phyloP scores from a whole-genome alignment of 2,329 filamentous ascomycete genomes.

The Cadophora luteo-olivacea region DNA sequence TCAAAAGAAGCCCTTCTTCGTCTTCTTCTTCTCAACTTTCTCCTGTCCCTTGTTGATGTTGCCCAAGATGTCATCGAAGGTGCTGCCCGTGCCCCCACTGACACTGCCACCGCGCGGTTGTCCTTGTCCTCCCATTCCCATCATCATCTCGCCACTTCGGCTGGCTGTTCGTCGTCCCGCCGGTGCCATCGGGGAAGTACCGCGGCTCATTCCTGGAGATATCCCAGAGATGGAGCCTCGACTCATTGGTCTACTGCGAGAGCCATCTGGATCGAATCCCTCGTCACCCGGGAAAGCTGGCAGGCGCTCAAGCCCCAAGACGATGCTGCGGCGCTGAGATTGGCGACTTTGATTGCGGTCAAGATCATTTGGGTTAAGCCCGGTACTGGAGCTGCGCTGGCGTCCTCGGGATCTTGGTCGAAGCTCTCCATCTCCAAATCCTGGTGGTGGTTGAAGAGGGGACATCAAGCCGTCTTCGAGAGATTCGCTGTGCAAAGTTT shows the following conservation, averaged over 20 bases:
- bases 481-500: not conserved
- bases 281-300: slow-evolving; percentile 31
- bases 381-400: slow-evolving; percentile 21
- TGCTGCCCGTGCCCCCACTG: slow-evolving; percentile 36
- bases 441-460: slow-evolving; percentile 40
- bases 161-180: slow-evolving; percentile 12
- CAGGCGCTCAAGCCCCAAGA: slow-evolving; percentile 41
- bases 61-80: slow-evolving; percentile 57
- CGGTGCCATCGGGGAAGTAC: slow-evolving; percentile 2
- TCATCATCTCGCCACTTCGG: not conserved
- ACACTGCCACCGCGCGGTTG: slow-evolving; percentile 14
- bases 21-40: slow-evolving; percentile 18
- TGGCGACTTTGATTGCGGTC: slow-evolving; percentile 18
- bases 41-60: slow-evolving; percentile 27
- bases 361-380: not conserved
- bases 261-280: slow-evolving; percentile 1
- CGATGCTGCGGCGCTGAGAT: slow-evolving; percentile 40
- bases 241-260: slow-evolving; percentile 6
- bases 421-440: slow-evolving; percentile 35
- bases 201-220: slow-evolving; percentile 9
- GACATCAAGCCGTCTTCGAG: slow-evolving; percentile 24
- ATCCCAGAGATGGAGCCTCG: slow-evolving; percentile 13
- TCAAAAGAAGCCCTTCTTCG: slow-evolving; percentile 17
- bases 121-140: slow-evolving; percentile 10
- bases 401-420: slow-evolving; percentile 32